Evolutionary conservation across 2,329 filamentous ascomycete genomes (phyloP).

Genomic region (Trichoderma breve): DNA sequence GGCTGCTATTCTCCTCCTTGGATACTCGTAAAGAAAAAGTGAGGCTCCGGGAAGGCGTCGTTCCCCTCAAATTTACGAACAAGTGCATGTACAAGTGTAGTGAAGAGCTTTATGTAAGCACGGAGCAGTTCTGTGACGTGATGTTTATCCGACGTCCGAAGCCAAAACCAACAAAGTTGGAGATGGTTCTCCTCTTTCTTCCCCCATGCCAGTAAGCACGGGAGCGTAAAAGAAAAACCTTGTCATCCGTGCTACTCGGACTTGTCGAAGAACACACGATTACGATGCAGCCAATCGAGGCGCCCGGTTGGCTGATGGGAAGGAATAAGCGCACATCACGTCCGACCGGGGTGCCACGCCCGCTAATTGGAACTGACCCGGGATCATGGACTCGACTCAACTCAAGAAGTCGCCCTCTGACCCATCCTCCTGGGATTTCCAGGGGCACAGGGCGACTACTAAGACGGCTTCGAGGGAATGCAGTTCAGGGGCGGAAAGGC

Average conservation of each 20-base stretch:
- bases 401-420: conserved; percentile 11
- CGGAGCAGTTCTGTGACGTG: background rate
- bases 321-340: conserved; percentile 17
- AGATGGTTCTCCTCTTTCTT: background rate
- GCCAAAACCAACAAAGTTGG: background rate
- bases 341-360: conserved; percentile 16
- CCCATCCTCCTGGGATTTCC: conserved; percentile 4
- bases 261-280: background rate
- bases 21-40: background rate
- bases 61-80: background rate
- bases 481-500: background rate
- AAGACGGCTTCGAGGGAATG: background rate
- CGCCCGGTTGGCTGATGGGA: background rate
- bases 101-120: conserved; percentile 2
- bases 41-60: background rate
- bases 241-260: background rate
- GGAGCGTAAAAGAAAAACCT: conserved; percentile 8
- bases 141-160: background rate
- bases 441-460: background rate
- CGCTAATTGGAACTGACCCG: conserved; percentile 10
- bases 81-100: background rate
- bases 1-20: background rate
- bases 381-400: conserved; percentile 7
- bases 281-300: conserved; percentile 18
- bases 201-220: conserved; percentile 14